phyloP scores from a whole-genome alignment of 2,329 filamentous ascomycete genomes.

The Rhynchosporium agropyri region DNA sequence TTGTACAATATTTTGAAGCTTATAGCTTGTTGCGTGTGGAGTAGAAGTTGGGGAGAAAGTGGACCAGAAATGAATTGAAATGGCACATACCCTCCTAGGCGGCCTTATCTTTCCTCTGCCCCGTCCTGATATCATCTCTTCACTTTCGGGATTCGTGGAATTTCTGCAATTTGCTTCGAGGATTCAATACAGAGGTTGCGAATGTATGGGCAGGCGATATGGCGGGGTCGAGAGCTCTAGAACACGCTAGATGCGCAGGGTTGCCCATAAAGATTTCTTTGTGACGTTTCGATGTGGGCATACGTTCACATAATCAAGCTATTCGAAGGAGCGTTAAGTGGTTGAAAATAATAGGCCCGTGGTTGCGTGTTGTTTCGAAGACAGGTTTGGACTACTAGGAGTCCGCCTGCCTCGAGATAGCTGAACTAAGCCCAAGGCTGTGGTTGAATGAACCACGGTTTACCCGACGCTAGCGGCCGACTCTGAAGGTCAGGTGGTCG shows the following conservation, averaged over 20 bases:
- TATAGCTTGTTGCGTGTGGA: background rate
- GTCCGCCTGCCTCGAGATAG: background rate
- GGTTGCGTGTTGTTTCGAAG: background rate
- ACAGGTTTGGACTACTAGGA: background rate
- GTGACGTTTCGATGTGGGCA: background rate
- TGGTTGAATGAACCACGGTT: background rate
- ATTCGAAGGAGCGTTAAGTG: background rate
- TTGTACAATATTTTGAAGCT: background rate
- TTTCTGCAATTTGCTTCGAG: background rate
- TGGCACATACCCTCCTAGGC: conserved; percentile 63
- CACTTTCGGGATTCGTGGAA: conserved; percentile 5
- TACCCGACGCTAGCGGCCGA: background rate
- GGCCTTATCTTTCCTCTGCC: conserved; percentile 65
- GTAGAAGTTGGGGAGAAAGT: background rate
- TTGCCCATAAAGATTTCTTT: background rate
- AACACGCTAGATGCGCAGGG: background rate
- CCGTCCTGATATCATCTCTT: conserved; percentile 53
- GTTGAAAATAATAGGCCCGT: background rate
- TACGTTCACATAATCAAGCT: background rate
- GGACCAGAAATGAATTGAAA: conserved; percentile 20
- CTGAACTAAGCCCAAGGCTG: background rate
- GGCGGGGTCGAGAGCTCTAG: conserved; percentile 3
- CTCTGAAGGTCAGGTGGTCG: background rate
- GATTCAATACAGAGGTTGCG: background rate
- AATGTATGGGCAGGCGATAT: background rate